These are phyloP conservation scores for Adenanthera pavonina DNA, from an alignment of 306 rosid genomes.

Conservation along the genomic window DNA sequence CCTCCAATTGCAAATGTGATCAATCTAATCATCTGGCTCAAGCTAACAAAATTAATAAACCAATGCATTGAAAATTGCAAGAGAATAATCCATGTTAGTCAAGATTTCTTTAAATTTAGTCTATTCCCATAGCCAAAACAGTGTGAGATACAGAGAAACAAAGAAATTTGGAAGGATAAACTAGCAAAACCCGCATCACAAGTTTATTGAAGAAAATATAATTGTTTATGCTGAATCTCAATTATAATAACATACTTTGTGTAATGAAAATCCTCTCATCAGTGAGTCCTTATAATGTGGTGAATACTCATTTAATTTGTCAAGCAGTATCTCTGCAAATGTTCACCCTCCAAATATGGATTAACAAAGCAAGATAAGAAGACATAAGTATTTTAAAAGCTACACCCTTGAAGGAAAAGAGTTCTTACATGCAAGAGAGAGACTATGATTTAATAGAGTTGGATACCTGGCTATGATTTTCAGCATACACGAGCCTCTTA, in stretches of 20 bases:
- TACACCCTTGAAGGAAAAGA: not conserved
- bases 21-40: slow-evolving; percentile 80
- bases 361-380: slow-evolving; percentile 51
- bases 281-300: slow-evolving; percentile 54
- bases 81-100: slow-evolving; percentile 24
- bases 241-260: slow-evolving; percentile 69
- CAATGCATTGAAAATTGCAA: slow-evolving; percentile 25
- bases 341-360: slow-evolving; percentile 91
- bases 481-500: slow-evolving; percentile 85
- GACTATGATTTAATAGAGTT: slow-evolving; percentile 3
- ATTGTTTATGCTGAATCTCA: not conserved
- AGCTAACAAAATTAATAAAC: slow-evolving; percentile 29
- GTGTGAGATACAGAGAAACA: slow-evolving; percentile 9
- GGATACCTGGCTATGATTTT: slow-evolving; percentile 90
- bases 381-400: slow-evolving; percentile 16
- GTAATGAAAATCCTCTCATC: slow-evolving; percentile 85
- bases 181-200: not conserved
- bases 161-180: not conserved
- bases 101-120: not conserved
- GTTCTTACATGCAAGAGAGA: not conserved
- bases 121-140: not conserved
- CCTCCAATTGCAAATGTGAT: slow-evolving; percentile 82
- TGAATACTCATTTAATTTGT: slow-evolving; percentile 57
- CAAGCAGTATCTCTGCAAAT: slow-evolving; percentile 85
- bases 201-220: not conserved